These are phyloP conservation scores for Daphne laureola DNA, from an alignment of 441 rosid genomes.

Conservation along the genomic window DNA sequence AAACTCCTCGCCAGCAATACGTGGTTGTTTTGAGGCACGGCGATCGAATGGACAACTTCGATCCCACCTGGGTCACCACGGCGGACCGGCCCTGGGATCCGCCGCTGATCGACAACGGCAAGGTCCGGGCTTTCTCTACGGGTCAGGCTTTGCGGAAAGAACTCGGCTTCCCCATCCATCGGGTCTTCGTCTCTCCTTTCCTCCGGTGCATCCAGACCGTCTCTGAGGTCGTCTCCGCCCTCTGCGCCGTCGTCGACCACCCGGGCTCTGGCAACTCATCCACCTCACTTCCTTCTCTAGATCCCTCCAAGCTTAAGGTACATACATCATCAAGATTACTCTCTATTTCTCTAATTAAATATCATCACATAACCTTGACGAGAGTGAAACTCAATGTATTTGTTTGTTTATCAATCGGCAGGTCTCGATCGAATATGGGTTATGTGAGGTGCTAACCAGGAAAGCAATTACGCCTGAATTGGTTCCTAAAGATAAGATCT, in stretches of 20 bases:
- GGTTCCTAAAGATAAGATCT: conserved; percentile 62
- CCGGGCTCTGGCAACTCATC: conserved; percentile 27
- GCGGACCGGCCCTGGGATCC: conserved; percentile 88
- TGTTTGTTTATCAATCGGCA: conserved; percentile 10
- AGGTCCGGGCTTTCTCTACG: conserved; percentile 38
- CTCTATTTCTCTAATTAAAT: no score
- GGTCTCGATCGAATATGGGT: conserved; percentile 75
- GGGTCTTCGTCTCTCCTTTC: conserved; percentile 83
- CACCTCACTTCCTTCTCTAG: conserved; percentile 30
- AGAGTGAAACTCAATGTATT: no score
- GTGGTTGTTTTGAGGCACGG: conserved; percentile 88
- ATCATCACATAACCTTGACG: no score
- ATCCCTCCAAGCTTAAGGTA: conserved; percentile 61
- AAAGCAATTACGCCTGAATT: conserved; percentile 38
- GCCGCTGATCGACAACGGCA: conserved; percentile 43
- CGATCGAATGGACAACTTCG: conserved; percentile 66
- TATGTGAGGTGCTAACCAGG: conserved; percentile 67
- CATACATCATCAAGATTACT: conserved; percentile 1
- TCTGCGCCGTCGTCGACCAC: conserved; percentile 35
- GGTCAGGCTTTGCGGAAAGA: conserved; percentile 41
- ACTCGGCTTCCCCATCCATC: conserved; percentile 59
- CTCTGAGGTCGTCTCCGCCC: conserved; percentile 47
- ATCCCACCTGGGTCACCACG: conserved; percentile 44
- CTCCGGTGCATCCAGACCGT: conserved; percentile 88
- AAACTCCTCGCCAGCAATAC: conserved; percentile 28